Base-by-base conservation (phyloP, 768 basidiomycete species). In the Botryobasidium botryosum region DNA sequence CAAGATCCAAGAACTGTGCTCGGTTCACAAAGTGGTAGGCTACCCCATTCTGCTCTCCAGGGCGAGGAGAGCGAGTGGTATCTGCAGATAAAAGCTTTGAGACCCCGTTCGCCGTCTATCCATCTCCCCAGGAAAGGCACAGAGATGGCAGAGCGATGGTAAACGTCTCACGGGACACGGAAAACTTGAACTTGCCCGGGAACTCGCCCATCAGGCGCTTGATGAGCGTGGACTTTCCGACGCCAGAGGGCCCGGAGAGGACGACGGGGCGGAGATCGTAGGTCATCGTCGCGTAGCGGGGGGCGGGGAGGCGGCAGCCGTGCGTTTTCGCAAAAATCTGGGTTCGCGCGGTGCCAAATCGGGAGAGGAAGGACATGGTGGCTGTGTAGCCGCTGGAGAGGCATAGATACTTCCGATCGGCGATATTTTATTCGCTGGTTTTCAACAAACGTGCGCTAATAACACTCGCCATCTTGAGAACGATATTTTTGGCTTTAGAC, bases 171-270 rank as follows among this genome's bases (percentile, higher is more conserved):
- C 61, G 67, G 12, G 65, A 68, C 44, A 68, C 61, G 45, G 58
- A 61, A 57, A 68, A 69, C 6, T 63, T 65, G 48, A 67, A 68
- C 46, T 54, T 59, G 51, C 56, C 60, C 2, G 66, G 66, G 46
- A 61, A 61, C 27, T 60, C 60, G 1, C 47, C 56, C 47, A 68
- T 63, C 4, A 69, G 58, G 40, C 55, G 57, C 49, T 61, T 65
- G 44, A 69, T 58, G 15, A 69, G 56, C 3, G 68, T 69, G 13
- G 63, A 64, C 55, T 69, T 69, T 46, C 68, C 68, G 1, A 66
- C 64, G 0, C 67, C 67, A 8, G 65, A 66, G 10, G 66, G 66
- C 1, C 63, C 61, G 47, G 63, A 68, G 47, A 67, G 55, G 40
- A 67, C 65, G 33, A 68, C 53, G 6, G 65, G 65, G 57, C 62